These are phyloP conservation scores for Alternaria metachromatica DNA, from an alignment of 2,329 filamentous ascomycete genomes.

Conservation along the genomic window DNA sequence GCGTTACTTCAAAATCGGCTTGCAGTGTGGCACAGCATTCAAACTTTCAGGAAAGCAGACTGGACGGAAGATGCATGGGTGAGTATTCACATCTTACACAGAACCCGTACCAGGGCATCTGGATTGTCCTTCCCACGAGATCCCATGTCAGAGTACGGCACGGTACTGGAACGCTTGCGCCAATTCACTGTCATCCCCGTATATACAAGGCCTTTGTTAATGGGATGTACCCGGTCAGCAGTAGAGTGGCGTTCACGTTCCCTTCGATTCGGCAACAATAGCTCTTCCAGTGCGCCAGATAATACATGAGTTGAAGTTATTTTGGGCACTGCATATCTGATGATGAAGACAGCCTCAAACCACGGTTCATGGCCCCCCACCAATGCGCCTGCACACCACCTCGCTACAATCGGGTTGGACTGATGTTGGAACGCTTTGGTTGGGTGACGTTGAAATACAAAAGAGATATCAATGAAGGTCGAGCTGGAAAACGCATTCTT, in stretches of 20 bases:
- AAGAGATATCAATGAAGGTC: not conserved
- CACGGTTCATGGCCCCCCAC: not conserved
- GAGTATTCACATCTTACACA: not conserved
- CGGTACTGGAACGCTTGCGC: not conserved
- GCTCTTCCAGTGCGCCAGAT: not conserved
- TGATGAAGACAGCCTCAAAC: not conserved
- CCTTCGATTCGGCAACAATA: not conserved
- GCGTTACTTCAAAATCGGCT: constrained; percentile 13
- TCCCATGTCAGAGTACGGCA: not conserved
- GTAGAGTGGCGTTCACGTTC: not conserved
- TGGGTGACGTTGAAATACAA: not conserved
- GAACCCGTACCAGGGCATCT: not conserved
- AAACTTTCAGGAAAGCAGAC: not conserved
- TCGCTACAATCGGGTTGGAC: not conserved
- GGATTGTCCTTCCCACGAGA: not conserved
- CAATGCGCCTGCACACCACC: not conserved
- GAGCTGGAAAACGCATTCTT: not conserved
- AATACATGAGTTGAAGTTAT: not conserved
- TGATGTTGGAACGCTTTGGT: not conserved
- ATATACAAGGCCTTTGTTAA: constrained; percentile 9
- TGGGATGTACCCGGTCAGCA: not conserved
- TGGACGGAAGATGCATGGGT: not conserved
- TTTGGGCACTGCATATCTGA: not conserved
- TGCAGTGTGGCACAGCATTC: not conserved
- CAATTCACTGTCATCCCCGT: not conserved